Conservation (phyloP, 1,284 basidiomycete genomes). For the Chondrostereum purpureum region DNA sequence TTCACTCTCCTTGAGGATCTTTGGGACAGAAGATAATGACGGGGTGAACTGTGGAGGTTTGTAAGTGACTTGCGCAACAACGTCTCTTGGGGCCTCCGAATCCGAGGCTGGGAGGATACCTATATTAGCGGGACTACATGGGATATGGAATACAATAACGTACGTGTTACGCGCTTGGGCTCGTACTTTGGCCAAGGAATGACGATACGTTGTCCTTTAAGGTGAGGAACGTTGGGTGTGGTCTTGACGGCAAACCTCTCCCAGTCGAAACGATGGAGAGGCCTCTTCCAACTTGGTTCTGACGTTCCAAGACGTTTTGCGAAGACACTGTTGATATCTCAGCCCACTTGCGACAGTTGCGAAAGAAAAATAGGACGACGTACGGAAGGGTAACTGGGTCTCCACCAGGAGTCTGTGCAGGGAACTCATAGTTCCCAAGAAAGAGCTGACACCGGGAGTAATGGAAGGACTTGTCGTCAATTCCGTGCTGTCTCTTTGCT, state of each 20-base stretch:
- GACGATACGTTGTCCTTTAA: conserved; percentile 32
- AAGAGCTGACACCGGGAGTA: conserved; percentile 75
- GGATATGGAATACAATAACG: conserved; percentile 16
- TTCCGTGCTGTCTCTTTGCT: conserved; percentile 20
- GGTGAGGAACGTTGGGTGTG: conserved; percentile 47
- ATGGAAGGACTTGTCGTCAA: conserved; percentile 47
- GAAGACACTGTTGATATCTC: conserved; percentile 50
- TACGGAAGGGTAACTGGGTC: conserved; percentile 37
- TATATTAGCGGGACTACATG: too few relatives aligned
- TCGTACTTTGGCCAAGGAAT: conserved; percentile 65
- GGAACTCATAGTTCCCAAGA: conserved; percentile 59
- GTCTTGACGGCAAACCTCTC: conserved; percentile 62
- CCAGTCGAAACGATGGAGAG: conserved; percentile 50
- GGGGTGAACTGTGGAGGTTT: conserved; percentile 46
- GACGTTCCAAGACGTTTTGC: conserved; percentile 62
- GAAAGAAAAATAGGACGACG: conserved; percentile 18
- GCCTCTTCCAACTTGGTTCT: conserved; percentile 49
- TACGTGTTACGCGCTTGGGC: conserved; percentile 41
- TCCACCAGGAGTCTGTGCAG: conserved; percentile 37
- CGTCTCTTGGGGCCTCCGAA: conserved; percentile 54
- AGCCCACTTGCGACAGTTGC: conserved; percentile 2
- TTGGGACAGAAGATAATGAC: conserved; percentile 30
- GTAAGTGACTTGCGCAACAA: conserved; percentile 62
- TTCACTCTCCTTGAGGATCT: conserved; percentile 43
- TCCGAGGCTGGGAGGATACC: conserved; percentile 32